Percentiles rank a stretch among this genome's conserved stretches.
Conservation (phyloP, 495 filamentous ascomycete species). For the Lepraria neglecta region DNA sequence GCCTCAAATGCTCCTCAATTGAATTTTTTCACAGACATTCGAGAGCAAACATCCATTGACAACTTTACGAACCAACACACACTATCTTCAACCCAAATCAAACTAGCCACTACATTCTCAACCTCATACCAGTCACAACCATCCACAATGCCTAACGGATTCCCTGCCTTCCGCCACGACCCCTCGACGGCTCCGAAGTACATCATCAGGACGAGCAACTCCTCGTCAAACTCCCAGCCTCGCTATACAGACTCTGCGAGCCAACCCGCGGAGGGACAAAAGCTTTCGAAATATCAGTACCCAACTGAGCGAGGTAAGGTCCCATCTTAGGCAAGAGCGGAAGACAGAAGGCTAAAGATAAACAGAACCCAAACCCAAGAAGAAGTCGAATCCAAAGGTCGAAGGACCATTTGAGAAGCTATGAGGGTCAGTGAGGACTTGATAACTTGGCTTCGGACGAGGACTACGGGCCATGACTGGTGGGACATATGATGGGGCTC, state of each 20-base stretch:
- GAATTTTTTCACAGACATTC: background rate
- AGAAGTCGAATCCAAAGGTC: conserved; percentile 9
- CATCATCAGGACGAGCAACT: background rate
- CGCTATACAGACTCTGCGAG: conserved; percentile 8
- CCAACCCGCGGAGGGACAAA: background rate
- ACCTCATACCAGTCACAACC: background rate
- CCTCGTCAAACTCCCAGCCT: conserved; percentile 3
- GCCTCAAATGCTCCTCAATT: conserved; percentile 1
- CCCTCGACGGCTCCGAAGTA: conserved; percentile 13
- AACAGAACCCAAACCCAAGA: conserved; percentile 4
- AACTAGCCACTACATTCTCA: background rate
- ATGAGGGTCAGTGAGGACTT: background rate
- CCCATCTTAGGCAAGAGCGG: background rate
- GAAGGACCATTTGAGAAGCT: conserved; percentile 13
- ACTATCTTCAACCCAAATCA: background rate
- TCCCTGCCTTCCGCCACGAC: conserved; percentile 15
- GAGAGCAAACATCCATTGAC: background rate
- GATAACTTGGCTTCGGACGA: background rate
- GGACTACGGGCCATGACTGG: background rate
- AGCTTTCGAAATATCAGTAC: conserved; percentile 14
- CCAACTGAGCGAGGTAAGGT: conserved; percentile 13
- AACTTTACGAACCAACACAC: background rate
- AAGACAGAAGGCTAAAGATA: background rate
- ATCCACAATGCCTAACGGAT: conserved; percentile 19
- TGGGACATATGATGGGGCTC: background rate